These are phyloP conservation scores for Sporothrix globosa DNA, from an alignment of 2,329 filamentous ascomycete species.

Conservation along the genomic window DNA sequence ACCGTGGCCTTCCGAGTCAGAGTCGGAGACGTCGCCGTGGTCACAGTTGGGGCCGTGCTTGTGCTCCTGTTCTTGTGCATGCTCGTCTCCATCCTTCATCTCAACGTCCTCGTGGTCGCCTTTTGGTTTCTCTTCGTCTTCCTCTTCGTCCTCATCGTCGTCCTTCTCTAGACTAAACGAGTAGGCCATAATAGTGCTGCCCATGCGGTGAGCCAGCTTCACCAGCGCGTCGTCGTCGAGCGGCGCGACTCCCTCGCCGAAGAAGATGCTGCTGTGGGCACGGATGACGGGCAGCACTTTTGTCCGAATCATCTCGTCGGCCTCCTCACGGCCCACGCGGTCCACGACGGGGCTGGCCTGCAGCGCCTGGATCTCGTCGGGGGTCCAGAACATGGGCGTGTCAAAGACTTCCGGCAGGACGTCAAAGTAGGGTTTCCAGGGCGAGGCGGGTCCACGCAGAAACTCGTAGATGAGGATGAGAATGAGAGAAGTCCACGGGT, in stretches of 20 bases:
- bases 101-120: conserved; percentile 51
- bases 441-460: conserved; percentile 60
- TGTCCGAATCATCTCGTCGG: conserved; percentile 68
- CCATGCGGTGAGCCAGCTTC: conserved; percentile 73
- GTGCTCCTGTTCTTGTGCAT: conserved; percentile 62
- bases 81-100: conserved; percentile 59
- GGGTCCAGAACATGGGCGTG: conserved; percentile 88
- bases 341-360: conserved; percentile 75
- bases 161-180: conserved; percentile 73
- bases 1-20: conserved; percentile 63
- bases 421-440: conserved; percentile 77
- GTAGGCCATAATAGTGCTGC: conserved; percentile 88
- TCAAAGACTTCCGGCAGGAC: conserved; percentile 74
- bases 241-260: conserved; percentile 40
- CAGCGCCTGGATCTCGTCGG: conserved; percentile 69
- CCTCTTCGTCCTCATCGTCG: conserved; percentile 44
- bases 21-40: conserved; percentile 50
- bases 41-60: conserved; percentile 48
- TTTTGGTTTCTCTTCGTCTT: conserved; percentile 61
- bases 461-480: conserved; percentile 80
- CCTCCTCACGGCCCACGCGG: conserved; percentile 75
- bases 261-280: conserved; percentile 53
- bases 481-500: conserved; percentile 64
- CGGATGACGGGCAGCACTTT: conserved; percentile 57
- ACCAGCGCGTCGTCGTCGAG: conserved; percentile 53